Percentiles rank a stretch among this genome's conserved stretches.
Conservation (phyloP, 2,329 filamentous ascomycete species). For the Paecilomyces sp. region DNA sequence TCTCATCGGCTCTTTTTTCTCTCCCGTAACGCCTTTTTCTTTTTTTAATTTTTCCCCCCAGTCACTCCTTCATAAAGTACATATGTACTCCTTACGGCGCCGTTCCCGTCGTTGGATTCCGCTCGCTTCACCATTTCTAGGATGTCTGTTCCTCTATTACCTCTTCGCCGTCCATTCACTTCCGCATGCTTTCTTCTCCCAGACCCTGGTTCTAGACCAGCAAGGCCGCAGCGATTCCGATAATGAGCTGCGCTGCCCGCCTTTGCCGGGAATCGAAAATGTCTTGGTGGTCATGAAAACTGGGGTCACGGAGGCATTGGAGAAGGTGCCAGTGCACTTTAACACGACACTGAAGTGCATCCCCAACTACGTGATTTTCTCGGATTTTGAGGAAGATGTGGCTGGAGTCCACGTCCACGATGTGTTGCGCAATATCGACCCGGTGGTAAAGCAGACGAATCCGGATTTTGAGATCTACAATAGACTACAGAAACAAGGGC, state of each 20-base stretch:
- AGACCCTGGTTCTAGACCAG: background rate
- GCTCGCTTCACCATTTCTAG: constrained; percentile 50
- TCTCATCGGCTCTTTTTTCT: background rate
- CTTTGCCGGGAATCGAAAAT: constrained; percentile 40
- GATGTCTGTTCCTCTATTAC: constrained; percentile 49
- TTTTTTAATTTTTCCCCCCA: background rate
- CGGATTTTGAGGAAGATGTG: constrained; percentile 49
- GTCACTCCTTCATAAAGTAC: background rate
- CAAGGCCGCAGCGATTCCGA: background rate
- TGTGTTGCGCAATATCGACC: constrained; percentile 40
- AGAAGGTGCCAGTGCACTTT: constrained; percentile 51
- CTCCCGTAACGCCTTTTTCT: background rate
- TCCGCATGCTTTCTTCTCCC: constrained; percentile 30
- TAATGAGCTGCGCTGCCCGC: constrained; percentile 19
- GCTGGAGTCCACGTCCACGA: constrained; percentile 45
- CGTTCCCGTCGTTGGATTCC: constrained; percentile 26
- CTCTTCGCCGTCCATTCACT: constrained; percentile 54
- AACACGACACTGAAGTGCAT: constrained; percentile 49
- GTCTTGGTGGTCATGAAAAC: constrained; percentile 53
- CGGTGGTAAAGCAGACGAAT: constrained; percentile 29
- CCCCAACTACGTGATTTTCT: constrained; percentile 51
- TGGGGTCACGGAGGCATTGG: constrained; percentile 49
- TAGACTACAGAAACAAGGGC: constrained; percentile 36
- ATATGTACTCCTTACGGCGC: constrained; percentile 38
- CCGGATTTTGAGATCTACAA: constrained; percentile 48